These are phyloP conservation scores for Alternaria brassicae DNA, from an alignment of 2,329 filamentous ascomycete species.

Conservation along the genomic window DNA sequence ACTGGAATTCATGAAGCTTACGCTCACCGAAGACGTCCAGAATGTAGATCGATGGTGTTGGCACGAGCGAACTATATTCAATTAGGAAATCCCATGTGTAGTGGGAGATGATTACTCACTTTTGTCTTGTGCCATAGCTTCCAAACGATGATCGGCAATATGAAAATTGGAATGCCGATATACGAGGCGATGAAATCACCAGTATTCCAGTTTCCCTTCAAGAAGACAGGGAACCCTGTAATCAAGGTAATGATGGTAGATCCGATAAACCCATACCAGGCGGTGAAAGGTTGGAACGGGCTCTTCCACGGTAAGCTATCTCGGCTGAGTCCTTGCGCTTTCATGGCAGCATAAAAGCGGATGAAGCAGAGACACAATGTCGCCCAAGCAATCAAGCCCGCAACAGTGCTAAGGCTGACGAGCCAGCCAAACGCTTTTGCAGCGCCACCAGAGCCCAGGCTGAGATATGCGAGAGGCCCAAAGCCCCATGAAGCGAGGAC, in stretches of 20 bases:
- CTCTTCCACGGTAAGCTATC: slow-evolving; percentile 70
- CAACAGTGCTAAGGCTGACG: slow-evolving; percentile 72
- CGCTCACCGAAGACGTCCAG: background rate
- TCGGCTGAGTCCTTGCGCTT: slow-evolving; percentile 66
- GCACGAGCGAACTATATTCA: background rate
- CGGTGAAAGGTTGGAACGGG: slow-evolving; percentile 71
- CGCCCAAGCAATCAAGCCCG: slow-evolving; percentile 55
- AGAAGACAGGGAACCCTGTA: slow-evolving; percentile 75
- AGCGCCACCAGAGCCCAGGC: slow-evolving; percentile 68
- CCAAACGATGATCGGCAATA: slow-evolving; percentile 28
- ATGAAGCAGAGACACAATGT: slow-evolving; percentile 71
- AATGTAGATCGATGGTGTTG: background rate
- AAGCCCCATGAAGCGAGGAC: slow-evolving; percentile 64
- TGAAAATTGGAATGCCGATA: slow-evolving; percentile 50
- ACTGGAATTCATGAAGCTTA: background rate
- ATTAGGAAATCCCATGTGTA: background rate
- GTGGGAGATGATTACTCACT: background rate
- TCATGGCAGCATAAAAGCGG: slow-evolving; percentile 70
- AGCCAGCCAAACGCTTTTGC: slow-evolving; percentile 61
- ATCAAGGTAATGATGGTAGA: slow-evolving; percentile 74
- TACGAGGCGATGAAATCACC: slow-evolving; percentile 59
- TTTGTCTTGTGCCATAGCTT: slow-evolving; percentile 20
- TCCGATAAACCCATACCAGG: slow-evolving; percentile 66
- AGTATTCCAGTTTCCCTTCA: slow-evolving; percentile 68
- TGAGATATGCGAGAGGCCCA: slow-evolving; percentile 68